Evolutionary conservation across 495 filamentous ascomycete species (phyloP), one percentile per base, ranked within the genome.

Genomic region (Penicillium flavigenum): DNA sequence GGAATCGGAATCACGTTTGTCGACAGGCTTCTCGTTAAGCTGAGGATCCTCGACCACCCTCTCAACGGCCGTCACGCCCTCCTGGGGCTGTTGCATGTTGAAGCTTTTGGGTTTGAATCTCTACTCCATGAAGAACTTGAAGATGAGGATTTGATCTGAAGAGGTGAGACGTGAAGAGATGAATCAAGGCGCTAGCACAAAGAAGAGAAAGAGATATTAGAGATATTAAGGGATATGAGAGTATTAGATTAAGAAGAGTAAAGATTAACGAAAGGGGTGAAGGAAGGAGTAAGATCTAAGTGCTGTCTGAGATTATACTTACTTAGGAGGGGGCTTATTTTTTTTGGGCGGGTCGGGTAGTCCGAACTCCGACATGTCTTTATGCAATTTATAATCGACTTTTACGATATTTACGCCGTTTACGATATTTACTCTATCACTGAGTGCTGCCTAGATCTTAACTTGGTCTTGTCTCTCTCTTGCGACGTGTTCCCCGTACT

Each of bases 1-100:
- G 3, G 70, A 66, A 29, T 57, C 61, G 29, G 53, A 55, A 27
- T 58, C 71, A n/a, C 54, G 59, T 10, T 63, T 52, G 1, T 22
- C 32, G 29, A 24, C 56, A 39, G 53, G 53, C 20, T 63, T 63
- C 45, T 56, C 52, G 9, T 55, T 52, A 11, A 26, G n/a, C 12
- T 29, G 47, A 39, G 50, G 36, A 34, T 68, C 52, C 10, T 62
- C 63, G 22, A 36, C 44, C 20, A 56, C 31, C 39, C 60, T 60
- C 57, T 65, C 65, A 32, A 66, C 56, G 48, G 59, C 39, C 14
- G 42, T 54, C 10, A 52, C 46, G 8, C 61, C 61, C 42, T 67
- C 64, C 39, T 67, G 62, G 7, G 64, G 64, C 45, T 67, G 64
- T 44, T 67, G 64, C 64, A 67, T 67, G 26, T 44, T 48, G 45